Conservation (phyloP, 495 filamentous ascomycete species). For the Sphaerosporella brunnea region DNA sequence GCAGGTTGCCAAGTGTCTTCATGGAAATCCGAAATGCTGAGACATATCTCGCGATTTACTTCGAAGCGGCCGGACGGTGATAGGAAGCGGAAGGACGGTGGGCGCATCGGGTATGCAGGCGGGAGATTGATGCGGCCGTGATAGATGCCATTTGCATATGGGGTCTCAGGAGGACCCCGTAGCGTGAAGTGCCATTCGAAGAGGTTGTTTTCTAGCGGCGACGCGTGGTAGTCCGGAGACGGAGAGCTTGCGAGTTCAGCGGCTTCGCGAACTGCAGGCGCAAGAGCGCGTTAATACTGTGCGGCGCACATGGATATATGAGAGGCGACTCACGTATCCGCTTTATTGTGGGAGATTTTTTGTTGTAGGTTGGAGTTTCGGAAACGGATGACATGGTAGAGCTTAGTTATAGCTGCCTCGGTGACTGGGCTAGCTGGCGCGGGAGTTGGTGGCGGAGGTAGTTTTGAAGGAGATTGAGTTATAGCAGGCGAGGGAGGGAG, state of each 20-base stretch:
- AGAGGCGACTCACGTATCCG: constrained; percentile 47
- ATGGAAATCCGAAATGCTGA: constrained; percentile 83
- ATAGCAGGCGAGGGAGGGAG: too few relatives aligned
- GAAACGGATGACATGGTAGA: neutral
- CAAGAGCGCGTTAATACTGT: constrained; percentile 19
- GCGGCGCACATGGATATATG: constrained; percentile 4
- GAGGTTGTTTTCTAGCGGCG: constrained; percentile 69
- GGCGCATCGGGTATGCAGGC: constrained; percentile 69
- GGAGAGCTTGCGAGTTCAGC: constrained; percentile 60
- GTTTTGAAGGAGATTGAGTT: too few relatives aligned
- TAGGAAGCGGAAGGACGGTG: constrained; percentile 83
- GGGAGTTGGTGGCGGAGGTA: too few relatives aligned
- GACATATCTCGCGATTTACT: constrained; percentile 89
- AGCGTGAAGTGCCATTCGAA: constrained; percentile 99
- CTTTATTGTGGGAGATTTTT: constrained; percentile 61
- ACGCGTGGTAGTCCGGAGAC: constrained; percentile 63
- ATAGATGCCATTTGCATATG: constrained; percentile 69
- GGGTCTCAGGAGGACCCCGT: constrained; percentile 67
- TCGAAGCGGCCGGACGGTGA: constrained; percentile 89
- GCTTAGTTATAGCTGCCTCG: neutral
- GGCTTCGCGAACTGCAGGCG: constrained; percentile 57
- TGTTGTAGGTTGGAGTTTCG: constrained; percentile 17
- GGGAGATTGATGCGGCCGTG: constrained; percentile 91
- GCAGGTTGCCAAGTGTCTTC: constrained; percentile 98
- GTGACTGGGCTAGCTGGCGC: too few relatives aligned